These are phyloP conservation scores for Populus tomentosa DNA, from an alignment of 441 rosid genomes.

Conservation along the genomic window DNA sequence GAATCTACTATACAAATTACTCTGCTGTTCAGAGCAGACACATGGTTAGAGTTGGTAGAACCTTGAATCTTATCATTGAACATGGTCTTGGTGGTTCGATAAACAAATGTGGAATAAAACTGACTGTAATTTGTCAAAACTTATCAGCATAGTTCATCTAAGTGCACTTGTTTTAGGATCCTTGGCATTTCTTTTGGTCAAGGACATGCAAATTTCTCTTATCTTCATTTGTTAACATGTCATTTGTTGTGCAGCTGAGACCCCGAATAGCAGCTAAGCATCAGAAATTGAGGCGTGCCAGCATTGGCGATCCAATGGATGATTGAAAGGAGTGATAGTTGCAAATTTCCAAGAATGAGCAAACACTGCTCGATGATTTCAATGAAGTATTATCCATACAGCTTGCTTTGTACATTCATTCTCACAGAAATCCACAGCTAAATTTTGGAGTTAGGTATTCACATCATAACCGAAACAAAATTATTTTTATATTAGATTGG, in stretches of 20 bases:
- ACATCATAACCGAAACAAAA: neutral
- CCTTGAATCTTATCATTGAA: no score
- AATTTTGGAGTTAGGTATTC: conserved; percentile 7
- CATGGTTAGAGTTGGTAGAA: no score
- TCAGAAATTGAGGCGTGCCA: conserved; percentile 21
- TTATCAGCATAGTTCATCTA: neutral
- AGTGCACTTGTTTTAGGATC: neutral
- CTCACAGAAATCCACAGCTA: neutral
- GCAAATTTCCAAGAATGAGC: neutral
- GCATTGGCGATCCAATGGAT: conserved; percentile 6
- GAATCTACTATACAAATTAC: neutral
- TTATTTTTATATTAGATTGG: neutral
- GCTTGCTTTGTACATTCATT: conserved; percentile 1
- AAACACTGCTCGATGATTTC: neutral
- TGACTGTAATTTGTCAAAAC: neutral
- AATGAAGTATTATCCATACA: neutral
- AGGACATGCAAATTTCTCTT: neutral
- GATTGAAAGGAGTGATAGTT: neutral
- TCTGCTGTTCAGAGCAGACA: no score
- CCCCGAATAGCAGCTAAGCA: conserved; percentile 41
- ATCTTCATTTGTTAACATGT: conserved; percentile 9
- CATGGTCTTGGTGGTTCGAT: neutral
- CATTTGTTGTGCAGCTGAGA: conserved; percentile 45
- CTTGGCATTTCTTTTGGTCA: neutral
- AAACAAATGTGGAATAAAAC: neutral